These are phyloP conservation scores for Cryptococcus wingfieldii DNA, from an alignment of 1,284 basidiomycete species.

Conservation along the genomic window DNA sequence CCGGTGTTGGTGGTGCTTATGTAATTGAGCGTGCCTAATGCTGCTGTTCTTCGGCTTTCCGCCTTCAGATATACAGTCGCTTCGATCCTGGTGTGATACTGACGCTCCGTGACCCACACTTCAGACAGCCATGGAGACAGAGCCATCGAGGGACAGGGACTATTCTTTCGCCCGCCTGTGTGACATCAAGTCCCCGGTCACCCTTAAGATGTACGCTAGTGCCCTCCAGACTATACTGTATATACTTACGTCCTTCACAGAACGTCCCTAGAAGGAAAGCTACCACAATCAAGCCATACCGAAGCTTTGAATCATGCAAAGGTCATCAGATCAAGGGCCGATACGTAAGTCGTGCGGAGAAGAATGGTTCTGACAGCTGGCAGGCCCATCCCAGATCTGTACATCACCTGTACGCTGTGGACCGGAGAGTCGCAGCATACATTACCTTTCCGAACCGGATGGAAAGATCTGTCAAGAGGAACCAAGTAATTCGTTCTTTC, in stretches of 20 bases:
- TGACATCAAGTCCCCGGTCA: constrained; percentile 78
- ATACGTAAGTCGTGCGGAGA: no score
- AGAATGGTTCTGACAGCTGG: constrained; percentile 9
- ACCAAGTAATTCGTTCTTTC: constrained; percentile 60
- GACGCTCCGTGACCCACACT: no score
- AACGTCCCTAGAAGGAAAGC: constrained; percentile 77
- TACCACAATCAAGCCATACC: constrained; percentile 62
- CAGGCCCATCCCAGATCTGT: constrained; percentile 81
- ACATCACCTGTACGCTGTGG: constrained; percentile 83
- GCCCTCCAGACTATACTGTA: neutral
- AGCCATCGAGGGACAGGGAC: constrained; percentile 53
- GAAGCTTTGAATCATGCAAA: constrained; percentile 66
- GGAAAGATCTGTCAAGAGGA: constrained; percentile 80
- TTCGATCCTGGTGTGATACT: no score
- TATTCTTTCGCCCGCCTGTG: constrained; percentile 84
- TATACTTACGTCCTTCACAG: constrained; percentile 49
- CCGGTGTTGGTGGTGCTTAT: neutral
- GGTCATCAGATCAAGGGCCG: constrained; percentile 56
- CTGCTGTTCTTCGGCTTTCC: neutral
- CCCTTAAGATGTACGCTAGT: constrained; percentile 71
- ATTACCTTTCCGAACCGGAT: constrained; percentile 82
- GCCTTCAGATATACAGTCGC: no score
- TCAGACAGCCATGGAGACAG: constrained; percentile 22
- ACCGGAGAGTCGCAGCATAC: constrained; percentile 90
- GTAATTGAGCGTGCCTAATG: neutral